phyloP scores from a whole-genome alignment of 2,329 filamentous ascomycete species.

The Phoma sp. region DNA sequence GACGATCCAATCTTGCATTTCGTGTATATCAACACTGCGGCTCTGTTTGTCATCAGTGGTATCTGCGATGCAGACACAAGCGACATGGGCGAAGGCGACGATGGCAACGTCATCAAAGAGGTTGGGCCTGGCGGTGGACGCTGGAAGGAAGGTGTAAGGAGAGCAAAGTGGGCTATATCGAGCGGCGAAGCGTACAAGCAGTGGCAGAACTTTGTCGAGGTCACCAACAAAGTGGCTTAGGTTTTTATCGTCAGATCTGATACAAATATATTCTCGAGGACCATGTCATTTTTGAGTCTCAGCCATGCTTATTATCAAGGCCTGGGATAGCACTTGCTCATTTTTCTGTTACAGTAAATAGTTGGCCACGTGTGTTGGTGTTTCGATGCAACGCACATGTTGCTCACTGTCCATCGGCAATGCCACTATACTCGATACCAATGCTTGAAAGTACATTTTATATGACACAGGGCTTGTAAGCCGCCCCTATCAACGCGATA shows the following conservation, averaged over 20 bases:
- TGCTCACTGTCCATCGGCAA: too few species aligned
- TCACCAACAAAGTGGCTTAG: constrained; percentile 65
- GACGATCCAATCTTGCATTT: constrained; percentile 91
- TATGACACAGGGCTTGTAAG: neutral
- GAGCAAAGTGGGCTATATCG: constrained; percentile 85
- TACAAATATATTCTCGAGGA: too few species aligned
- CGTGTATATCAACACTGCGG: constrained; percentile 91
- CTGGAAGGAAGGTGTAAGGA: constrained; percentile 93
- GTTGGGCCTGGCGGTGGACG: constrained; percentile 82
- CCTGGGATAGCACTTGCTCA: too few species aligned
- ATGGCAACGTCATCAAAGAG: constrained; percentile 80
- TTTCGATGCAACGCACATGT: too few species aligned
- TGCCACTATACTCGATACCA: neutral
- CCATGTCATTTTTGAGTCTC: too few species aligned
- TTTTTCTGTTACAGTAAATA: too few species aligned
- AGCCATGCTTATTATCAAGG: too few species aligned
- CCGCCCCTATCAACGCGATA: neutral
- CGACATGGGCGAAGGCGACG: constrained; percentile 79
- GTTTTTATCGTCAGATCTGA: too few species aligned
- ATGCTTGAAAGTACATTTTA: neutral
- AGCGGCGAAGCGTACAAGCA: constrained; percentile 86
- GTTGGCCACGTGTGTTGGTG: too few species aligned
- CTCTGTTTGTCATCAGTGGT: constrained; percentile 83
- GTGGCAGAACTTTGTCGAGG: constrained; percentile 83
- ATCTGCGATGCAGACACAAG: constrained; percentile 84